A percentile compares a stretch with the other conserved stretches of the same genome.
These are phyloP conservation scores for Cystofilobasidium macerans DNA, from an alignment of 768 basidiomycete species.

Conservation along the genomic window DNA sequence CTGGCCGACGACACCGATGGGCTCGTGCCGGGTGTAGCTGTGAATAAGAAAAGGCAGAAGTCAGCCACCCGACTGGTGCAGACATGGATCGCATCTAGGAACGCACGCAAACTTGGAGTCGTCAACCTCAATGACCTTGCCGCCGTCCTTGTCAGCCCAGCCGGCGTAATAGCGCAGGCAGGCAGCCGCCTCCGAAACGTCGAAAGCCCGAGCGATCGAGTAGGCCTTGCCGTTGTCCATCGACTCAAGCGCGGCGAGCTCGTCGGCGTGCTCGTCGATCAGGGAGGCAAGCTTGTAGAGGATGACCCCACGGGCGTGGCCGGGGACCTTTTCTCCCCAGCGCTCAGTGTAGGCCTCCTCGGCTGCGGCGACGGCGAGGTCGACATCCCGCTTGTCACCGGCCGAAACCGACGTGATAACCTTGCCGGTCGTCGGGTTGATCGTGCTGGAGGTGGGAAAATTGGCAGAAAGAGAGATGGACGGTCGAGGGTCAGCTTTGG, in stretches of 20 bases:
- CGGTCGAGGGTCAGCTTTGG: no score
- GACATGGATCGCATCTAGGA: no score
- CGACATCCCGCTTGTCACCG: constrained; percentile 22
- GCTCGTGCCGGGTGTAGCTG: constrained; percentile 15
- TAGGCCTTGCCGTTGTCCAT: constrained; percentile 27
- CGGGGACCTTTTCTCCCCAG: constrained; percentile 26
- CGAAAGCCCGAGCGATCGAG: constrained; percentile 29
- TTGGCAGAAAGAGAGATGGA: no score
- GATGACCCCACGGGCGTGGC: constrained; percentile 20
- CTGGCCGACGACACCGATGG: constrained; percentile 24
- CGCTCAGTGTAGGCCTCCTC: constrained; percentile 20
- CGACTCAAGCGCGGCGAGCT: constrained; percentile 18
- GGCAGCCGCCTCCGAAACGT: constrained; percentile 35
- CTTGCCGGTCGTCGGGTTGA: constrained; percentile 52
- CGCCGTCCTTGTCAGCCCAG: constrained; percentile 47
- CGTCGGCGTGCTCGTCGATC: constrained; percentile 26
- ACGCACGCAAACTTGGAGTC: constrained; percentile 46
- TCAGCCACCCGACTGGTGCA: not conserved
- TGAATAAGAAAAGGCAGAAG: not conserved
- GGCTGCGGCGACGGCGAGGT: constrained; percentile 23
- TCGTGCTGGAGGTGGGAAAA: constrained; percentile 38
- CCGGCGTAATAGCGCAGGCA: constrained; percentile 63
- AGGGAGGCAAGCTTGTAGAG: constrained; percentile 29
- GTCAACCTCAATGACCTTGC: constrained; percentile 54
- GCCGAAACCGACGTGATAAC: constrained; percentile 43